Conservation (phyloP, 345 rosid species). For the Euphorbia lathyris region DNA sequence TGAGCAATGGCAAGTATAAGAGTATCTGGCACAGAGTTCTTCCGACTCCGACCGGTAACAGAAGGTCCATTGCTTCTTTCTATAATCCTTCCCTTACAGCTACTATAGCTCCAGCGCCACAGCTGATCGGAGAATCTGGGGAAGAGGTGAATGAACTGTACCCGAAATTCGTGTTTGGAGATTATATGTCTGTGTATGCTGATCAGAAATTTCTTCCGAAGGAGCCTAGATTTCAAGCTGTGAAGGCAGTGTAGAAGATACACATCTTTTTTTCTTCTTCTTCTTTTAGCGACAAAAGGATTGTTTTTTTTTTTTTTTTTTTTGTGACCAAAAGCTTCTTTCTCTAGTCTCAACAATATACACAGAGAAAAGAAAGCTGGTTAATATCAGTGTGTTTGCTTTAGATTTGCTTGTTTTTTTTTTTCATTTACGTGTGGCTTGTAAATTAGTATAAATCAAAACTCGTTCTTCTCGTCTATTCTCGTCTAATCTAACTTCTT, state of each 20-base stretch:
- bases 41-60: constrained; percentile 48
- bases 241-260: constrained; percentile 41
- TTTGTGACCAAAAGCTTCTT: constrained; percentile 13
- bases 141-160: constrained; percentile 35
- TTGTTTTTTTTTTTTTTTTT: not conserved
- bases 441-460: no score
- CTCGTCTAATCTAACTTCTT: no score
- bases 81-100: constrained; percentile 78
- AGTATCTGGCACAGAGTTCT: constrained; percentile 81
- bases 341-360: constrained; percentile 17
- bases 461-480: no score
- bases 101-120: constrained; percentile 65
- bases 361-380: constrained; percentile 22
- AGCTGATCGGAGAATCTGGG: constrained; percentile 25
- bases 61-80: constrained; percentile 85
- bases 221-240: constrained; percentile 84
- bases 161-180: constrained; percentile 82
- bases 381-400: not conserved
- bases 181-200: constrained; percentile 87
- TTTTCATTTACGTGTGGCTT: not conserved
- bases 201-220: constrained; percentile 84
- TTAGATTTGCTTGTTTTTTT: not conserved
- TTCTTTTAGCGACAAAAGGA: no score
- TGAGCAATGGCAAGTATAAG: constrained; percentile 86
- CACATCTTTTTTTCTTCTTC: not conserved